Percentiles rank a stretch among this genome's conserved stretches.
phyloP scores from a whole-genome alignment of 75 land plant genomes.

The Azolla pinnata region DNA sequence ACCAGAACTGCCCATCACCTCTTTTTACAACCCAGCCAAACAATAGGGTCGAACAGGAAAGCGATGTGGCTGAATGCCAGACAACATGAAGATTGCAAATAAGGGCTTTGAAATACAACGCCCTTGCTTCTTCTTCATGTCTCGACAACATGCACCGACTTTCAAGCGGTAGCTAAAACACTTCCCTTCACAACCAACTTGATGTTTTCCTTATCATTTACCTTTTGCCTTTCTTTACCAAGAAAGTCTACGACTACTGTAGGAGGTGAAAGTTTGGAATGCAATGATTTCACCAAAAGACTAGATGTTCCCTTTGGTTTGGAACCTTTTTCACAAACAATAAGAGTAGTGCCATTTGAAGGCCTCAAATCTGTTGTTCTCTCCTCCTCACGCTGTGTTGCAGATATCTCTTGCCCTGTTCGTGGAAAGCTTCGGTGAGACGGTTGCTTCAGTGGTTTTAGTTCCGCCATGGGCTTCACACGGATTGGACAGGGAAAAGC shows the following conservation, averaged over 20 bases:
- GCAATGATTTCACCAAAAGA: background rate
- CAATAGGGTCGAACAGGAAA: no score
- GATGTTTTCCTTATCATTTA: slow-evolving; percentile 1
- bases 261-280: background rate
- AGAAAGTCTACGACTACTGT: background rate
- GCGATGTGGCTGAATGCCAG: no score
- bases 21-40: no score
- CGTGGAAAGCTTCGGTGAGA: background rate
- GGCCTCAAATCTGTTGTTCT: background rate
- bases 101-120: no score
- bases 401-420: background rate
- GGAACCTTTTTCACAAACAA: background rate
- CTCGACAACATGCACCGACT: background rate
- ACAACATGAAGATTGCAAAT: no score
- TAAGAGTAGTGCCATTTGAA: background rate
- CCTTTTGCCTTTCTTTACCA: background rate
- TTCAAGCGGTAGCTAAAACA: background rate
- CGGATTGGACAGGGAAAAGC: background rate
- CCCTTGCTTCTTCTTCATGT: no score
- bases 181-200: background rate
- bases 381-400: background rate
- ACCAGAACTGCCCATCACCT: no score
- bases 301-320: no score
- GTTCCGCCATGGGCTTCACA: background rate
- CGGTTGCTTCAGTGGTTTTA: background rate